phyloP scores from a whole-genome alignment of 2,329 filamentous ascomycete species.

The Akanthomyces uredinophilus region DNA sequence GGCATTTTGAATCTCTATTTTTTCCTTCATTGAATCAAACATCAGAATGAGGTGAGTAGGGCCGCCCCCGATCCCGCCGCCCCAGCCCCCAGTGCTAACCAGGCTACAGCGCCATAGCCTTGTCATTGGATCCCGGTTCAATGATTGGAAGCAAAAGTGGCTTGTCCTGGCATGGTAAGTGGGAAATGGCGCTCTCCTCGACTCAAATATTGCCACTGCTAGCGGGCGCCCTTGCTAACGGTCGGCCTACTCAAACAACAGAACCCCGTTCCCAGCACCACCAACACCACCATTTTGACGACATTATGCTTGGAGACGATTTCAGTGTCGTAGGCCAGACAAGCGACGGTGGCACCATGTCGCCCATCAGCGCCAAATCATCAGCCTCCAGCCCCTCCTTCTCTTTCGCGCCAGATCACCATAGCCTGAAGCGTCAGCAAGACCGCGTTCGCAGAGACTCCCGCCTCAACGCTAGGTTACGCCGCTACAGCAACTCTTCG shows the following conservation, averaged over 20 bases:
- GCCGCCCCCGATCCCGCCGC: background rate
- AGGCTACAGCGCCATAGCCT: constrained; percentile 13
- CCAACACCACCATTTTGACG: constrained; percentile 3
- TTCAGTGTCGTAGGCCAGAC: background rate
- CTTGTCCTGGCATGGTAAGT: constrained; percentile 13
- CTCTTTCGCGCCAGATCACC: constrained; percentile 53
- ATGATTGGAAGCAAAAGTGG: constrained; percentile 13
- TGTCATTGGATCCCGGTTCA: constrained; percentile 12
- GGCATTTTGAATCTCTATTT: background rate
- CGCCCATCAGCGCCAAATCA: constrained; percentile 33
- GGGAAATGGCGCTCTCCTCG: constrained; percentile 8
- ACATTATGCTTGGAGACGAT: constrained; percentile 9
- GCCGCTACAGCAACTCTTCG: constrained; percentile 45
- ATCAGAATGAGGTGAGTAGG: constrained; percentile 10
- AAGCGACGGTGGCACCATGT: constrained; percentile 4
- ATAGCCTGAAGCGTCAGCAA: constrained; percentile 56
- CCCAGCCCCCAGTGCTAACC: constrained; percentile 7
- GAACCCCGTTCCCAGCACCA: background rate
- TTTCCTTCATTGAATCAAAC: background rate
- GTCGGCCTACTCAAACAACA: background rate
- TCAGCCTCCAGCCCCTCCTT: constrained; percentile 52
- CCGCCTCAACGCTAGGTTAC: constrained; percentile 47
- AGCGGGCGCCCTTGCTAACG: constrained; percentile 9
- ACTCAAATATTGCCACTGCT: constrained; percentile 2
- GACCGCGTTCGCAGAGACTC: constrained; percentile 55